Percentiles rank a stretch among this genome's conserved stretches.
phyloP scores from a whole-genome alignment of 1,284 basidiomycete species.

The Phellopilus nigrolimitatus region DNA sequence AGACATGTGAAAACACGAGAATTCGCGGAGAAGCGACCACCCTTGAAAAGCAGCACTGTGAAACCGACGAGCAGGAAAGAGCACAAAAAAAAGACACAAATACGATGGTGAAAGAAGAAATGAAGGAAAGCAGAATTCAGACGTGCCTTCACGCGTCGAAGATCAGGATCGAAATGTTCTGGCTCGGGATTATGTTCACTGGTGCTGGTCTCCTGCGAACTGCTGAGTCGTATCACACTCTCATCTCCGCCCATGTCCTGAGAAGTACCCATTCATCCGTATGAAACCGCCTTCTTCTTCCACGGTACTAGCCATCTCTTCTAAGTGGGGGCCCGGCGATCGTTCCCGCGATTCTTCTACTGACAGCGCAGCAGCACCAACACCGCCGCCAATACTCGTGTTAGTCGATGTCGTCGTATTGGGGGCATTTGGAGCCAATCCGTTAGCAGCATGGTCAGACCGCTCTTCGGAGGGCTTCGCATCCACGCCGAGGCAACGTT shows the following conservation, averaged over 20 bases:
- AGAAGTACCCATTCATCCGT: slow-evolving; percentile 1
- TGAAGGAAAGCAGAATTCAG: background rate
- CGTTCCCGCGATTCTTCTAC: slow-evolving; percentile 9
- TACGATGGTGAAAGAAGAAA: background rate
- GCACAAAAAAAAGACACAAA: background rate
- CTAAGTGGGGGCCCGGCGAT: slow-evolving; percentile 16
- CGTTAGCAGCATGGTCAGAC: background rate
- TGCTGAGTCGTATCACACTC: slow-evolving; percentile 1
- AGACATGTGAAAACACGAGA: background rate
- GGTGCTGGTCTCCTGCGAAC: slow-evolving; percentile 18
- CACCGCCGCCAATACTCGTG: background rate
- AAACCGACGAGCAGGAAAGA: background rate
- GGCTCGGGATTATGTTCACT: slow-evolving; percentile 22
- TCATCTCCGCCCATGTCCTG: slow-evolving; percentile 6
- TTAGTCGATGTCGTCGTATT: background rate
- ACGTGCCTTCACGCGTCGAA: slow-evolving; percentile 30
- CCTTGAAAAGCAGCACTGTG: background rate
- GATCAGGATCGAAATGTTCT: slow-evolving; percentile 27
- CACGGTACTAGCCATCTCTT: slow-evolving; percentile 11
- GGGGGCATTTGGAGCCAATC: background rate
- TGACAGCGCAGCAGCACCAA: background rate
- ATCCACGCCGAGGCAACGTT: background rate
- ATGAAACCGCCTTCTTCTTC: slow-evolving; percentile 13
- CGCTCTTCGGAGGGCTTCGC: background rate
- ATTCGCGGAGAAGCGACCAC: too few relatives aligned